Base-by-base conservation (phyloP, 129 eudicot species). In the Saussurea involucrata region DNA sequence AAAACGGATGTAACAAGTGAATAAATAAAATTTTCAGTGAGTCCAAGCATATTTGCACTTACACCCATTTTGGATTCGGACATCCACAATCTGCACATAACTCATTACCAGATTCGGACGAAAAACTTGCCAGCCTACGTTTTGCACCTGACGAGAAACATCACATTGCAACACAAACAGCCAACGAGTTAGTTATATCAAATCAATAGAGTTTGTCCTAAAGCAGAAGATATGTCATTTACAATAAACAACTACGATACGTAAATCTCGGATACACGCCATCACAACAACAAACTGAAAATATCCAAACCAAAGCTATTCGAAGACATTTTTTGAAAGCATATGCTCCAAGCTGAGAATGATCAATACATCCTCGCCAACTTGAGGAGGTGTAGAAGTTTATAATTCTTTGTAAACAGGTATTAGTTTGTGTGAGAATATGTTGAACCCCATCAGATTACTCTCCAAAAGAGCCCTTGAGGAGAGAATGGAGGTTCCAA, bases 51-150 rank as follows among this genome's bases (percentile, higher is more conserved):
- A n/a, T 57, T 57, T 13, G 13, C 53, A 87, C 96, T 89, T 91
- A 94, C 98, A 89, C 92, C 98, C 98, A 94, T 85, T 94, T 91
- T 21, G 98, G 98, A 86, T 88, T 88, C 22, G 89, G 92, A 33
- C 93, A 71, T 68, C 97, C 97, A 76, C 98, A 94, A 85, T 94
- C 98, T 76, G 98, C 97, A 80, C 98, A 94, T 37, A 75, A 31
- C 73, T 70, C 71, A 66, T 94, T 94, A 76, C 92, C 93, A 42
- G 84, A 63, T 87, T 87, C 87, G 66, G 88, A 76, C 63, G 85
- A 77, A 68, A 94, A 80, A 32, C 55, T 85, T 79, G 83, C 84
- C 67, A 94, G 86, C 85, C 87, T 87, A 77, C 10, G 37, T 61
- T 69, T 87, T 34, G 96, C 81, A 83, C 88, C 98, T 94, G 71